Evolutionary conservation across 177 flowering plant genomes (phyloP).

Genomic region (Tripterygium wilfordii): DNA sequence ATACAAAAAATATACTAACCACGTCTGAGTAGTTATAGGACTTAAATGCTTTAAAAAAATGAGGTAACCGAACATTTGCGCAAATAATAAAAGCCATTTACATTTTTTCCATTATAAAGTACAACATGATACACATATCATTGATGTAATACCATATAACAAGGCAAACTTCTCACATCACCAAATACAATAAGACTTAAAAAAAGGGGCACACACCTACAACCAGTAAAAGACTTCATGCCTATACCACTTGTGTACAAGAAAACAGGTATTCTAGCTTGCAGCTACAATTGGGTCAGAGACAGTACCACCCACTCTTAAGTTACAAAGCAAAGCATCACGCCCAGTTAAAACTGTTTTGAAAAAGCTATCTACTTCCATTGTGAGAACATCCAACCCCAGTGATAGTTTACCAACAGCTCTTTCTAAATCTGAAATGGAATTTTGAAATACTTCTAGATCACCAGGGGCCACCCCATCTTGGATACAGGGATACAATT

Average conservation of each 20-base stretch:
- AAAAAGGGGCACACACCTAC: constrained; percentile 8
- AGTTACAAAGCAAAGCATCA: constrained; percentile 71
- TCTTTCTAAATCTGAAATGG: constrained; percentile 28
- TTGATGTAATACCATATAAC: no score
- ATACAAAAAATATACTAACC: no score
- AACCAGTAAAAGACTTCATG: constrained; percentile 3
- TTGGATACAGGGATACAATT: constrained; percentile 34
- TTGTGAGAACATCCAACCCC: constrained; percentile 60
- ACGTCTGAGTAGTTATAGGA: no score
- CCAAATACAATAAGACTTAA: constrained; percentile 2
- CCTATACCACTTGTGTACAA: constrained; percentile 8
- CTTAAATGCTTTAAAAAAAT: no score
- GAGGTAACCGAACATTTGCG: neutral
- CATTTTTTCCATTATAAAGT: constrained; percentile 5
- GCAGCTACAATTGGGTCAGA: constrained; percentile 18
- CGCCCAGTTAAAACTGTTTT: constrained; percentile 72
- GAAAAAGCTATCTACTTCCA: constrained; percentile 74
- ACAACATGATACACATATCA: no score
- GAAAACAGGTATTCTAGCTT: constrained; percentile 11
- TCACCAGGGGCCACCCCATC: constrained; percentile 23
- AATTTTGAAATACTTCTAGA: constrained; percentile 24
- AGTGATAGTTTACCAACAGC: constrained; percentile 37
- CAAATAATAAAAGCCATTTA: neutral
- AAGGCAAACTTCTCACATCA: constrained; percentile 3
- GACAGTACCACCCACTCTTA: constrained; percentile 33